These are phyloP conservation scores for Sutorius australiensis DNA, from an alignment of 768 basidiomycete genomes.

Conservation along the genomic window DNA sequence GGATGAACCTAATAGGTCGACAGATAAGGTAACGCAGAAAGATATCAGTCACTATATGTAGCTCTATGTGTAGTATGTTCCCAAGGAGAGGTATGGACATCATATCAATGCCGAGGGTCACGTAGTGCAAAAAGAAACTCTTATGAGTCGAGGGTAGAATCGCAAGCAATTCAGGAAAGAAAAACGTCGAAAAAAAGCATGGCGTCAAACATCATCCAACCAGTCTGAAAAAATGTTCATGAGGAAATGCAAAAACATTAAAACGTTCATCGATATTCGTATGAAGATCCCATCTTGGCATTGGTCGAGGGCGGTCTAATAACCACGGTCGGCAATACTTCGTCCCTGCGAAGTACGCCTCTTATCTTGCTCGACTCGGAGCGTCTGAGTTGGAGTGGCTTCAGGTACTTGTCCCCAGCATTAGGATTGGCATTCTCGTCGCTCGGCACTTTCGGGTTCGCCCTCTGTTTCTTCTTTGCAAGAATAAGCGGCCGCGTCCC, in stretches of 20 bases:
- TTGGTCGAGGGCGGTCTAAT: conserved; percentile 56
- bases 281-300: conserved; percentile 42
- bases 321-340: conserved; percentile 57
- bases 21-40: conserved; percentile 8
- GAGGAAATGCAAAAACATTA: not conserved
- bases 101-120: conserved; percentile 4
- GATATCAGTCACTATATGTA: not conserved
- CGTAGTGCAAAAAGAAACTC: not conserved
- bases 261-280: conserved; percentile 37
- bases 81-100: conserved; percentile 7
- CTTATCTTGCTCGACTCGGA: conserved; percentile 64
- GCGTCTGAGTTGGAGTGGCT: conserved; percentile 55
- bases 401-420: conserved; percentile 47
- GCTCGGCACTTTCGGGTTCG: conserved; percentile 18
- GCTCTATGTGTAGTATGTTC: not conserved
- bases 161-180: not conserved
- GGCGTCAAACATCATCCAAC: not conserved
- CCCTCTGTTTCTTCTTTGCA: conserved; percentile 53
- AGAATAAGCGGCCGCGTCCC: conserved; percentile 54
- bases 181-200: not conserved
- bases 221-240: conserved; percentile 3
- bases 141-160: not conserved
- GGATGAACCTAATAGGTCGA: not conserved
- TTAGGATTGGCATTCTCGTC: conserved; percentile 35
- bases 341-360: conserved; percentile 50